phyloP scores from a whole-genome alignment of 192 early-diverging fungal genomes.

The Kappamyces sp. region DNA sequence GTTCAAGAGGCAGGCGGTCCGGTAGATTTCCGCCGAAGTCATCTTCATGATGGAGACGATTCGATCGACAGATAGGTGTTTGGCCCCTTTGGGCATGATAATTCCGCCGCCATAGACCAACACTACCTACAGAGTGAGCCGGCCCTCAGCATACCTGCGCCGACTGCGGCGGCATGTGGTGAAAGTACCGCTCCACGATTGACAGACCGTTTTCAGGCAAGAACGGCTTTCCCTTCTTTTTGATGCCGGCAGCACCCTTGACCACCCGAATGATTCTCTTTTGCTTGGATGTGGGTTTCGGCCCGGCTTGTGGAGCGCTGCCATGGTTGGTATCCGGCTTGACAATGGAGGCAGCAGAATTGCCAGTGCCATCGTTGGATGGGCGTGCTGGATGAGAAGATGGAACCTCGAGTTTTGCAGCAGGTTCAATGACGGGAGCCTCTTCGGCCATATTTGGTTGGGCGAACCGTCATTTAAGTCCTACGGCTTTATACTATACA shows the following conservation, averaged over 20 bases:
- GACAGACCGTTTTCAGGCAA: conserved; percentile 32
- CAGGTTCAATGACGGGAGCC: neutral
- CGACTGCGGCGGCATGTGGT: conserved; percentile 22
- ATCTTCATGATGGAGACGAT: conserved; percentile 33
- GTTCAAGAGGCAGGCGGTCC: conserved; percentile 32
- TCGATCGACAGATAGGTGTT: conserved; percentile 16
- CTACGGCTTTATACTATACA: too few relatives aligned
- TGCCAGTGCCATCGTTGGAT: neutral
- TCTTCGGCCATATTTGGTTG: neutral
- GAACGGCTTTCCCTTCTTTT: conserved; percentile 9
- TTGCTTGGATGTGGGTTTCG: neutral
- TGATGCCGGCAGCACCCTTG: conserved; percentile 2
- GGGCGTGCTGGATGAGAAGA: neutral
- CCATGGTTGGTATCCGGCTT: neutral
- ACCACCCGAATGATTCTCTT: neutral
- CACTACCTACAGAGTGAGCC: conserved; percentile 24
- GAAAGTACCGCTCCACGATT: conserved; percentile 42
- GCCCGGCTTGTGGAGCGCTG: neutral
- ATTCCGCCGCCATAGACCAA: conserved; percentile 32
- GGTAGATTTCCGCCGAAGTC: conserved; percentile 34
- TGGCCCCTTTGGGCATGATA: conserved; percentile 18
- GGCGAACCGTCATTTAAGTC: conserved; percentile 12
- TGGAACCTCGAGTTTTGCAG: neutral
- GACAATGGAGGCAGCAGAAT: neutral
- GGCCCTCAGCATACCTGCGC: conserved; percentile 21